Base-by-base conservation (phyloP, 805 yeast genomes). In the Wickerhamomyces hampshirensis region DNA sequence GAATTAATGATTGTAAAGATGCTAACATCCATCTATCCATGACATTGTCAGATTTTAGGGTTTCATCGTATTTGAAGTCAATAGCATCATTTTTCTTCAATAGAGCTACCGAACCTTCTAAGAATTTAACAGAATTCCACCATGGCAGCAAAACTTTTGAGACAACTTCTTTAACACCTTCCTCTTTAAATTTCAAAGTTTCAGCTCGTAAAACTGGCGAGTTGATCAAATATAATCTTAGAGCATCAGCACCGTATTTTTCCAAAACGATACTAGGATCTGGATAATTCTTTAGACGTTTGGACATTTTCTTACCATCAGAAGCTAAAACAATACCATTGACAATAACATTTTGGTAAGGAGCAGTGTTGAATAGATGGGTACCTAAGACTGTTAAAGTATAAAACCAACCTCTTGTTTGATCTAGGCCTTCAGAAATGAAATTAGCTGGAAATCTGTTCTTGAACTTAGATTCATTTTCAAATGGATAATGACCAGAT, bases 341-440 rank as follows among this genome's bases (percentile, higher is more conserved):
- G 35, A 93, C 98, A 61, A 93, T 86, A 47, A 89, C 96, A 62
- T 93, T 93, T 65, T 91, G 70, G 73, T 84, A 93, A 33, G 99
- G 98, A 46, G 95, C 94, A 40, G 80, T 75, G 55, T 84, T 81
- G 69, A 93, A 93, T 53, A 93, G 69, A 54, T 91, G 97, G 39
- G 96, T 86, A 62, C 98, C 98, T 55, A 93, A 73, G 17, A 93
- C 96, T 31, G 95, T 82, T 62, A 93, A 73, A 35, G 98, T 93
- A 66, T 93, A 93, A 69, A 93, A 93, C 99, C 99, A 93, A 60
- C 99, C 99, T 77, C 99, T 86, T 41, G 99, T 93, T 71, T 93
- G 99, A 68, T 93, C 99, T 53, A 93, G 76, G 68, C 99, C 99
- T 73, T 93, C 99, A 42, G 96, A 83, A 55, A 93, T 93, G 66